Base-by-base conservation (phyloP, 139 green algal species). In the Tetraselmis chui region DNA sequence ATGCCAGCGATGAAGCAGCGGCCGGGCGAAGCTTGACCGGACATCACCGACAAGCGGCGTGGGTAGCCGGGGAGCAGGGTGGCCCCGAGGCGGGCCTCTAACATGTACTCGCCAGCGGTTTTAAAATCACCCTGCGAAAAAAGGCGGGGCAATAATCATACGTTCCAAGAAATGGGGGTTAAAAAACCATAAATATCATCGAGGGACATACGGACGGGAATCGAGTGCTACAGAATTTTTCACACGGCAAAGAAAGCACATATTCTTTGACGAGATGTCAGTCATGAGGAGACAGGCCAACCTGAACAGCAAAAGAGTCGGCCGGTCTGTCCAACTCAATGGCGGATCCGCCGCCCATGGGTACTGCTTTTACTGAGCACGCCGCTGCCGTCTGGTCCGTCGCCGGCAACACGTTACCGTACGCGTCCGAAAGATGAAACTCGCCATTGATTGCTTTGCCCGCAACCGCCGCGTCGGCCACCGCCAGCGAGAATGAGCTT, bases 41-140 rank as follows among this genome's bases (percentile, higher is more conserved):
- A 58, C 79, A 79, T n/a, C 29, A 84, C 83, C 31, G 78, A 11
- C 76, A 86, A 23, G 18, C 26, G 22, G 28, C 27, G 59, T 1
- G 83, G 83, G 79, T 76, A 86, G 27, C 76, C 75, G 30, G 29
- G 32, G 30, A 76, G 23, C 31, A 80, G 32, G 28, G 74, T 24
- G 1, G 45, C 79, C 23, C 80, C 79, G 30, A 84, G 22, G 2
- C 5, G 31, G 2, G 59, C 83, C 26, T 74, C 58, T 2, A 79
- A 45, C 27, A 80, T 29, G 25, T 76, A 67, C 1, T 31, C 27
- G 26, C 83, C 83, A 29, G 83, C 83, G 59, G 45, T 18, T 18
- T 67, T 18, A 18, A 67, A 67, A 5, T 18, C 11, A 5, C 11
- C 45, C 45, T 67, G 45, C 45, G 45, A n/a, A n/a, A n/a, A n/a